Evolutionary conservation across 768 basidiomycete species (phyloP).

Genomic region (Russula ochroleuca): DNA sequence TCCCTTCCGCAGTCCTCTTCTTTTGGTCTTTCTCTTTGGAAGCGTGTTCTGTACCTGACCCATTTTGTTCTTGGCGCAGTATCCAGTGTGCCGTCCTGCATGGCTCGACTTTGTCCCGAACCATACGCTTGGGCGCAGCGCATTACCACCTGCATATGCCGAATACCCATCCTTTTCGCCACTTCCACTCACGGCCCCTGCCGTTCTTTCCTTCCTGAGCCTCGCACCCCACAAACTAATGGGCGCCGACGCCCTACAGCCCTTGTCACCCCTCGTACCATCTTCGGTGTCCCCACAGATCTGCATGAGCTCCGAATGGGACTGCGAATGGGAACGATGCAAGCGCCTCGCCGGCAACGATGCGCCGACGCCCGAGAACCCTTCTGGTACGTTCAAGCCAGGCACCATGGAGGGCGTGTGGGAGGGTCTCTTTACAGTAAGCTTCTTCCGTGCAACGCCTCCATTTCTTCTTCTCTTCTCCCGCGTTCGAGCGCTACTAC

Average conservation of each 20-base stretch:
- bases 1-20: not conserved
- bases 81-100: slow-evolving; percentile 50
- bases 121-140: slow-evolving; percentile 19
- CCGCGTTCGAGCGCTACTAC: not conserved
- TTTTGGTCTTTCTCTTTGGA: not conserved
- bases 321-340: slow-evolving; percentile 65
- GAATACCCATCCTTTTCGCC: slow-evolving; percentile 46
- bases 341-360: slow-evolving; percentile 32
- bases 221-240: slow-evolving; percentile 38
- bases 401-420: slow-evolving; percentile 74
- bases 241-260: slow-evolving; percentile 28
- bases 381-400: slow-evolving; percentile 50
- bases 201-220: slow-evolving; percentile 65
- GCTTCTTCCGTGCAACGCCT: slow-evolving; percentile 26
- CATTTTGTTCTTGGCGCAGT: slow-evolving; percentile 40
- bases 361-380: slow-evolving; percentile 35
- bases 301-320: slow-evolving; percentile 54
- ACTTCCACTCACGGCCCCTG: slow-evolving; percentile 63
- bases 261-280: slow-evolving; percentile 31
- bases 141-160: slow-evolving; percentile 31
- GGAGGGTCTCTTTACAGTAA: slow-evolving; percentile 75
- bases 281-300: slow-evolving; percentile 26
- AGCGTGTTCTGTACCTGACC: not conserved
- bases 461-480: not conserved
- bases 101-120: slow-evolving; percentile 56